Evolutionary conservation across 305 asterid genomes (phyloP).

Genomic region (Solanum aculeatissimum): DNA sequence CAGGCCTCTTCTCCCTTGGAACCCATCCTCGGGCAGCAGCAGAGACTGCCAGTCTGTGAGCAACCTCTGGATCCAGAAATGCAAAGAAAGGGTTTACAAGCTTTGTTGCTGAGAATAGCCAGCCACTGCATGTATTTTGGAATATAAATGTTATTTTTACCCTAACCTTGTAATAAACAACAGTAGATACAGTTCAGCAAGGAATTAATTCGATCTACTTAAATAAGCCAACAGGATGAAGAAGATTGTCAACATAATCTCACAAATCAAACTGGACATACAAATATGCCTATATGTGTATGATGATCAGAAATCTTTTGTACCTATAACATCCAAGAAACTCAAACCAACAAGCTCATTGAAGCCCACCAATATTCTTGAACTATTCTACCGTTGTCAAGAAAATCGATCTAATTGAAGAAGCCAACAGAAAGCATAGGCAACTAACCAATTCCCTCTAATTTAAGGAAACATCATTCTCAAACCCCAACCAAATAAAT

Average conservation of each 20-base stretch:
- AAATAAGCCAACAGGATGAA: neutral
- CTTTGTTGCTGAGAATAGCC: slow-evolving; percentile 91
- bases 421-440: neutral
- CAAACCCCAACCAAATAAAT: neutral
- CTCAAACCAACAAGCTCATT: neutral
- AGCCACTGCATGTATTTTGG: slow-evolving; percentile 54
- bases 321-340: neutral
- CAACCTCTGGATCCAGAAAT: slow-evolving; percentile 83
- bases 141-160: neutral
- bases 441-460: neutral
- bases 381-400: neutral
- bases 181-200: neutral
- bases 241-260: neutral
- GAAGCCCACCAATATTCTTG: neutral
- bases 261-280: neutral
- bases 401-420: neutral
- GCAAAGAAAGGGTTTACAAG: slow-evolving; percentile 92
- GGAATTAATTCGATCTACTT: neutral
- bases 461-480: neutral
- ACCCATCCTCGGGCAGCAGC: slow-evolving; percentile 99
- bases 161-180: neutral
- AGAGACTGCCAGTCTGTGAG: slow-evolving; percentile 83
- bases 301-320: neutral
- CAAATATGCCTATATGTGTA: neutral
- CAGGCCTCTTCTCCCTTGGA: slow-evolving; percentile 87